Evolutionary conservation across 106 monocot genomes (phyloP), one percentile per base, ranked within the genome.

Genomic region (Dendrobium nobile): DNA sequence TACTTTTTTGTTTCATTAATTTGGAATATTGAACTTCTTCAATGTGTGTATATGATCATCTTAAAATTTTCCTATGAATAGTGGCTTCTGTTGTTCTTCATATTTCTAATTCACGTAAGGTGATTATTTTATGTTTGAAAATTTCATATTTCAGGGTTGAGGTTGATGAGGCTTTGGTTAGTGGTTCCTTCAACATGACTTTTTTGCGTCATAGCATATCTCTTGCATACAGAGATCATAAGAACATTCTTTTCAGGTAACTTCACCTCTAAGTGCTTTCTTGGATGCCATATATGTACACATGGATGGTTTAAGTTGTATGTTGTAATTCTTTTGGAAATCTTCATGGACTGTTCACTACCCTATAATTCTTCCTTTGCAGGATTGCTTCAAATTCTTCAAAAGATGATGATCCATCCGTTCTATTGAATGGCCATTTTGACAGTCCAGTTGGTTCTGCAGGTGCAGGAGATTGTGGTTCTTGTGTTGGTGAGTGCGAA

Each of bases 391-490:
- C 95, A 76, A 83, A 85, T 77, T 82, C 85, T 80, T 93, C 91
- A 18, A 81, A 80, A 73, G 86, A 95, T 61, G 15, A 80, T 82
- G 94, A 95, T 75, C 82, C 88, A 75, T 88, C 90, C 72, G 82
- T 99, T 84, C 82, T 99, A 80, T 85, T 99, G 67, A 99, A 99
- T 86, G 95, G 92, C 18, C 99, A 99, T 87, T 99, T 85, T 93
- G 99, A 99, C 76, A 87, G 99, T 80, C 93, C 95, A 77, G 85
- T 93, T 83, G 99, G 99, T 47, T 99, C 99, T 85, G 90, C 93
- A 84, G 99, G 95, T 80, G 99, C 99, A 61, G 93, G 84, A 7
- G 99, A 99, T 77, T 99, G 99, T 88, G 99, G 91, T 87, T 99
- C 99, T 88, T 99, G 99, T 86, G 93, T 99, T 86, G 99, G 99